Percentiles rank a stretch among this genome's conserved stretches.
phyloP scores from a whole-genome alignment of 805 yeast genomes.

The Saturnispora ahearnii region DNA sequence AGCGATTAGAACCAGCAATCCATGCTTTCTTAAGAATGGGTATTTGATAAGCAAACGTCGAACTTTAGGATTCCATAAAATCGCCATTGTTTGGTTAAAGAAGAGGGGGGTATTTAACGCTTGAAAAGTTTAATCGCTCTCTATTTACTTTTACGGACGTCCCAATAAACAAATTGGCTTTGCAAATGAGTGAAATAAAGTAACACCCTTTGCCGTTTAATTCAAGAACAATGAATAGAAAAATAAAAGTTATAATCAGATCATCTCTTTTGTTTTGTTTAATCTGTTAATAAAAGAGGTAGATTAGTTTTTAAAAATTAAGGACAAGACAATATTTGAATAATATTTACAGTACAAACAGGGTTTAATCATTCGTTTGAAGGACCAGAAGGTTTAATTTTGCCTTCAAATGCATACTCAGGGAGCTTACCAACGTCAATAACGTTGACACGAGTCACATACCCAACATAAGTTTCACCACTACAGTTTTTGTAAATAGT shows the following conservation, averaged over 20 bases:
- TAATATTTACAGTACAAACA: background rate
- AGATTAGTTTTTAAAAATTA: too few relatives aligned
- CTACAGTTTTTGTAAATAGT: constrained; percentile 12
- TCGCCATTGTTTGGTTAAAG: constrained; percentile 2
- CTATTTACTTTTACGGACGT: background rate
- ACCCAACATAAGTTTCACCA: constrained; percentile 15
- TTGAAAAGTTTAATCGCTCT: background rate
- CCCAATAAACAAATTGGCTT: background rate
- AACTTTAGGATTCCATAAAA: constrained; percentile 4
- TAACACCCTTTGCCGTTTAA: too few relatives aligned
- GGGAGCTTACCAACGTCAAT: constrained; percentile 6
- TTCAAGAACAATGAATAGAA: too few relatives aligned
- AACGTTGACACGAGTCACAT: constrained; percentile 8
- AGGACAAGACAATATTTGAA: background rate
- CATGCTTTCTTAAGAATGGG: constrained; percentile 5
- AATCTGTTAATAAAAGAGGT: too few relatives aligned
- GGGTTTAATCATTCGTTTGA: background rate
- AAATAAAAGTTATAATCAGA: too few relatives aligned
- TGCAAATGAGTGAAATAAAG: background rate
- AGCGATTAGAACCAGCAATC: background rate
- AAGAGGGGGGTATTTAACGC: background rate
- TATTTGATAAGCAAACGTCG: constrained; percentile 1
- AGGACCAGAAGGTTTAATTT: constrained; percentile 7
- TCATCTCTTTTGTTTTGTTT: too few relatives aligned
- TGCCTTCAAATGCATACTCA: constrained; percentile 5